Base-by-base conservation (phyloP, 352 stramenopile species). In the Pythium utonaiense region DNA sequence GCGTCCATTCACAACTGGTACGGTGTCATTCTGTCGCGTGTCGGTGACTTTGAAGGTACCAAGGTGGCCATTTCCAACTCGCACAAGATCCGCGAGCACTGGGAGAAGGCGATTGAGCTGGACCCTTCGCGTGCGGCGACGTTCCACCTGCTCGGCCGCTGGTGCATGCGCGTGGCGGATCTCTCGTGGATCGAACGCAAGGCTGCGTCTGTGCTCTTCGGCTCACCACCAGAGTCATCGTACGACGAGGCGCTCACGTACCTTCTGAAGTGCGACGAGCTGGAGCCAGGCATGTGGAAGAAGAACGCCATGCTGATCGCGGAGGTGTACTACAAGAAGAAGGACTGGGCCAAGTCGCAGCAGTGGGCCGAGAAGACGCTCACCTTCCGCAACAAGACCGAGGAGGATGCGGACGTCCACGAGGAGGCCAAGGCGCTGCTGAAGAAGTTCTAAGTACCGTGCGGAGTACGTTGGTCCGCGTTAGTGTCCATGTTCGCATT, bases 111-210 rank as follows among this genome's bases (percentile, higher is more conserved):
- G 31, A 66, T 85, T 25, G 63, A 83, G 67, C 71, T 95, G 42
- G 89, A 95, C 54, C 84, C 86, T 22, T 67, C 45, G 3, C 83
- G 93, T 58, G 54, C 86, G 6, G 93, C 75, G 45, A 85, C 84
- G 33, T 90, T 83, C 58, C 85, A 96, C 55, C 66, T 92, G 24
- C 69, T 95, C 22, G 88, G 88, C 3, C 75, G 77, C 44, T 96
- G 77, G 88, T 94, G 84, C 68, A 87, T 93, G 42, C 77, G 81
- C 24, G 91, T 96, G 57, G 70, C 87, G 1, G 84, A 93, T 38
- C 70, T 96, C 30, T 88, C 78, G 64, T 96, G 87, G 87, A 67
- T 95, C 41, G 80, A 93, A 71, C 83, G 86, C 62, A 91, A 94
- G 62, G 78, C 88, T 1, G 87, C 86, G 9, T 75, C 80, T 3